Conservation (phyloP, 1,139 yeast species). For the Kodamaea derodonti region DNA sequence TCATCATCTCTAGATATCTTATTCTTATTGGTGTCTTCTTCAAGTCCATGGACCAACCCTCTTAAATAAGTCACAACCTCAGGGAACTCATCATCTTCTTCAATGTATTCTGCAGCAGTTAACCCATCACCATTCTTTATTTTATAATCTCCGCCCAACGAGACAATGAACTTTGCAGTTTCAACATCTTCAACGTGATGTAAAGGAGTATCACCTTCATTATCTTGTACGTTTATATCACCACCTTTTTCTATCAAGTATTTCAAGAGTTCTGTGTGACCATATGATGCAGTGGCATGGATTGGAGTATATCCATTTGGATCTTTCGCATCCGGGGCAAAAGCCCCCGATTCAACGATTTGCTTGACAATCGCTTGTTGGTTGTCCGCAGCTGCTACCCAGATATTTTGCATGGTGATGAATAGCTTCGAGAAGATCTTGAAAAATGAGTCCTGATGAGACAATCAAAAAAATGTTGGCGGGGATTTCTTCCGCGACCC, state of each 20-base stretch:
- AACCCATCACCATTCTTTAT: conserved; percentile 67
- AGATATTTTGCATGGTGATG: conserved; percentile 63
- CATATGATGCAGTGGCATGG: conserved; percentile 96
- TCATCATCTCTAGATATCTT: background rate
- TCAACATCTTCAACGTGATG: conserved; percentile 79
- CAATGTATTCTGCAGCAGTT: conserved; percentile 65
- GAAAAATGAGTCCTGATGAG: too few species aligned
- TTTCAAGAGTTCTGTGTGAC: conserved; percentile 64
- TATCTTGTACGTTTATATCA: conserved; percentile 74
- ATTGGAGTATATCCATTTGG: conserved; percentile 93
- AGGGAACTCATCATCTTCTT: conserved; percentile 83
- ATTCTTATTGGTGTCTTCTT: conserved; percentile 5
- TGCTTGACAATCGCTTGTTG: conserved; percentile 55
- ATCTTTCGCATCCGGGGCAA: conserved; percentile 71
- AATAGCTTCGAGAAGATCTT: too few species aligned
- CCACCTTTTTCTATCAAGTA: conserved; percentile 64
- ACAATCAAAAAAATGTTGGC: too few species aligned
- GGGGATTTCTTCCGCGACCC: too few species aligned
- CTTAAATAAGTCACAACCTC: conserved; percentile 67
- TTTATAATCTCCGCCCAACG: conserved; percentile 61
- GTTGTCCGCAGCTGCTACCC: conserved; percentile 95
- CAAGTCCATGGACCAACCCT: conserved; percentile 37
- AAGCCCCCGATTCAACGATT: conserved; percentile 47
- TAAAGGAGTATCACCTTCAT: conserved; percentile 92
- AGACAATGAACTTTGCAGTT: conserved; percentile 64